phyloP scores from a whole-genome alignment of 805 yeast species.

The Wickerhamomyces subpelliculosus region DNA sequence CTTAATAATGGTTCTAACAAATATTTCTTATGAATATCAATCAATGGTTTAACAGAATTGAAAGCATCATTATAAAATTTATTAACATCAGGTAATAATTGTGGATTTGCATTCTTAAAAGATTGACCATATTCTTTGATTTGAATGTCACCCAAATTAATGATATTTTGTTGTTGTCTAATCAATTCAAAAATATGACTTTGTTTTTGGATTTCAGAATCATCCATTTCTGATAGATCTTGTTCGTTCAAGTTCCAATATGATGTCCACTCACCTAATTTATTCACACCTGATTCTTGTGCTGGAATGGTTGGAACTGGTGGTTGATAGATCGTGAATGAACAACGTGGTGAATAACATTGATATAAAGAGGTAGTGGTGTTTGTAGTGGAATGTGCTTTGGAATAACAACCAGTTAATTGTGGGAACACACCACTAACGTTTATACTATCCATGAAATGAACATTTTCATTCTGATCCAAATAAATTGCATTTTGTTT shows the following conservation, averaged over 20 bases:
- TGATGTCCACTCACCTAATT: slow-evolving; percentile 52
- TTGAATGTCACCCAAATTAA: slow-evolving; percentile 60
- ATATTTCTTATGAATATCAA: slow-evolving; percentile 45
- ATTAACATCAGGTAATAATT: slow-evolving; percentile 41
- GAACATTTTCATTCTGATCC: slow-evolving; percentile 23
- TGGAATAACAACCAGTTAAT: slow-evolving; percentile 40
- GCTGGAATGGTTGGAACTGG: slow-evolving; percentile 15
- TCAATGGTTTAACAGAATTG: slow-evolving; percentile 46
- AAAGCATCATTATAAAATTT: slow-evolving; percentile 55
- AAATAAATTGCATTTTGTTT: slow-evolving; percentile 35
- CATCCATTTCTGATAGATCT: slow-evolving; percentile 44
- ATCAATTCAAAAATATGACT: slow-evolving; percentile 72
- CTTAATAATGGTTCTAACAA: slow-evolving; percentile 52
- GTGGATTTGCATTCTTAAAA: slow-evolving; percentile 31
- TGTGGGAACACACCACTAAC: slow-evolving; percentile 38
- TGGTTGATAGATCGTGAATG: slow-evolving; percentile 21
- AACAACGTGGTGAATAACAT: slow-evolving; percentile 30
- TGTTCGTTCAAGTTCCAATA: slow-evolving; percentile 58
- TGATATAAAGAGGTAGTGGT: slow-evolving; percentile 6
- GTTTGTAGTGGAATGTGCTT: slow-evolving; percentile 16
- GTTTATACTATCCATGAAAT: slow-evolving; percentile 22
- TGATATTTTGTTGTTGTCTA: slow-evolving; percentile 61
- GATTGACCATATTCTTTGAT: slow-evolving; percentile 48
- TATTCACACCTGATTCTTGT: slow-evolving; percentile 9
- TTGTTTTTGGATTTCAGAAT: slow-evolving; percentile 54